These are phyloP conservation scores for Apium graveolens DNA, from an alignment of 129 eudicot species.

Conservation along the genomic window DNA sequence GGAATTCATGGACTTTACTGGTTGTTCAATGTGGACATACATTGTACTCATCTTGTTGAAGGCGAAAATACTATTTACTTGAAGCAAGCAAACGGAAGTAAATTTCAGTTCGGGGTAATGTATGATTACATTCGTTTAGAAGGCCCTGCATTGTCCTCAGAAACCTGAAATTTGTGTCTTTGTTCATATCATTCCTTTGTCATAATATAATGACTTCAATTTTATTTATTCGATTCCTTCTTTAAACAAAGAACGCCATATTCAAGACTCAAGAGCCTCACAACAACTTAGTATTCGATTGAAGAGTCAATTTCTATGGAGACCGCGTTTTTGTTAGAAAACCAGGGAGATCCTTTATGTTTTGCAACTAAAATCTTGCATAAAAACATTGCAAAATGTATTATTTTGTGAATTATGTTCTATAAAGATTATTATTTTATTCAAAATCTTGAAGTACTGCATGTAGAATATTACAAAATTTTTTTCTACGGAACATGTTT, in stretches of 20 bases:
- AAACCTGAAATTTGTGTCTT: background rate
- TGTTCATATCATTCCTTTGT: background rate
- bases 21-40: conserved; percentile 46
- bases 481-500: too few species aligned
- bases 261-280: background rate
- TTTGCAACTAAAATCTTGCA: too few species aligned
- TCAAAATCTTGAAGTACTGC: too few species aligned
- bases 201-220: background rate
- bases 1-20: conserved; percentile 78
- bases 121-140: conserved; percentile 75
- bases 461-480: too few species aligned
- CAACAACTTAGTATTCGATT: background rate
- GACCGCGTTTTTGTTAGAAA: too few species aligned
- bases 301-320: too few species aligned
- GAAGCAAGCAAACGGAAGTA: conserved; percentile 34
- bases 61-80: conserved; percentile 44
- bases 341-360: too few species aligned
- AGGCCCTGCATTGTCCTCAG: conserved; percentile 18
- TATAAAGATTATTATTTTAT: too few species aligned
- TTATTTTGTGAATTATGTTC: too few species aligned
- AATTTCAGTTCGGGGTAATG: conserved; percentile 51
- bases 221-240: background rate
- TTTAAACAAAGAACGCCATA: background rate
- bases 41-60: conserved; percentile 5
- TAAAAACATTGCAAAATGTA: too few species aligned